Evolutionary conservation across 768 basidiomycete genomes (phyloP), one percentile per base, ranked within the genome.

Genomic region (Mycena maculata): DNA sequence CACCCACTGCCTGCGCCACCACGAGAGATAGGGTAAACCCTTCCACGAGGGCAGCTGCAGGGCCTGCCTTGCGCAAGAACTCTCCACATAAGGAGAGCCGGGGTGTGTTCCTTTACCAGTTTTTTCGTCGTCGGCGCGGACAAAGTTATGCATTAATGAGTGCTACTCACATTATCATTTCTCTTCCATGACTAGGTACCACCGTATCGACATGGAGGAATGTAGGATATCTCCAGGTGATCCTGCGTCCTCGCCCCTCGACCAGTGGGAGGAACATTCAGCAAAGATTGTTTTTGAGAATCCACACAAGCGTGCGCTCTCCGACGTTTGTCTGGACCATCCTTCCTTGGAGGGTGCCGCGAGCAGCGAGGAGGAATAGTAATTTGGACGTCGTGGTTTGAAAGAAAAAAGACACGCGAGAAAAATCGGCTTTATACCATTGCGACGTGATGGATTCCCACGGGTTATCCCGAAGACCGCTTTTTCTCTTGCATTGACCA

Each of bases 251-350:
- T 92, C 25, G 80, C 90, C 85, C 87, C 93, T 94, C 93, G 79
- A 94, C 93, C 93, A 86, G 78, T 76, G 93, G 93, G 93, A 94
- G 86, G 83, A 89, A 86, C 92, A 82, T 86, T 92, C 93, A 88
- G 93, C 92, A 88, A 86, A 90, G 92, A 94, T 86, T 93, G 93
- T 94, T 94, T 94, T 93, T 86, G 91, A 92, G 91, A 82, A 80
- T 82, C 80, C 78, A 74, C 73, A 73, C 76, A 48, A 67, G 73
- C 73, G 71, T 75, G 82, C 77, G 54, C 58, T 94, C 91, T 93
- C 77, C 91, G 90, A 92, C 92, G 86, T 84, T 90, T 93, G 92
- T 94, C 92, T 94, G 92, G 92, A 90, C 92, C 86, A 80, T 89
- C 88, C 85, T 83, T 87, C 86, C 90, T 81, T 88, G 75, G 71